These are phyloP conservation scores for Cyclostephanos invisitatus DNA, from an alignment of 108 stramenopile species.

Conservation along the genomic window DNA sequence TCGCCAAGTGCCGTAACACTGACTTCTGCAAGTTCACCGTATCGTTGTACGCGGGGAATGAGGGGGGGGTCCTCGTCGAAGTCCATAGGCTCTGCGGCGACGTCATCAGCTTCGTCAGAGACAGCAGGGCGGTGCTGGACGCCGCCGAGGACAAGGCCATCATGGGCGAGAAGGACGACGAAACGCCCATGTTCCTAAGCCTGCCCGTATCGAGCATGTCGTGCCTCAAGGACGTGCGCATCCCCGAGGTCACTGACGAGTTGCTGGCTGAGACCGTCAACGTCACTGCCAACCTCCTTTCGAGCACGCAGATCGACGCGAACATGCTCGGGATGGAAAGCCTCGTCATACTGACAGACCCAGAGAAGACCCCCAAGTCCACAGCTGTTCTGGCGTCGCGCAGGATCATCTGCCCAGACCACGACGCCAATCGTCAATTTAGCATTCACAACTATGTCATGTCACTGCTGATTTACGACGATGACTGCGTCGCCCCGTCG, in stretches of 20 bases:
- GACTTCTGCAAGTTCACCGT: conserved; percentile 73
- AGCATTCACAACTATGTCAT: conserved; percentile 54
- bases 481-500: conserved; percentile 36
- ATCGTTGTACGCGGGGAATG: conserved; percentile 60
- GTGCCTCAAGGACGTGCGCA: conserved; percentile 42
- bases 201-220: conserved; percentile 62
- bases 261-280: conserved; percentile 49
- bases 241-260: conserved; percentile 15
- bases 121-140: conserved; percentile 67
- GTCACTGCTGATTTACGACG: conserved; percentile 51
- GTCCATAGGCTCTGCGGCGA: conserved; percentile 69
- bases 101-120: conserved; percentile 60
- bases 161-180: background rate
- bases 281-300: conserved; percentile 54
- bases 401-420: conserved; percentile 29
- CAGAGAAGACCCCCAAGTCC: conserved; percentile 54
- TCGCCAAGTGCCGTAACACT: conserved; percentile 66
- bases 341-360: conserved; percentile 59
- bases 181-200: conserved; percentile 24
- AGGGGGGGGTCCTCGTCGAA: conserved; percentile 64
- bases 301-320: conserved; percentile 50
- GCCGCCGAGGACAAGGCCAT: conserved; percentile 61
- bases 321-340: conserved; percentile 74
- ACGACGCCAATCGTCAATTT: conserved; percentile 27
- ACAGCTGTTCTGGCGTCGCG: conserved; percentile 42